These are phyloP conservation scores for Irpex sp. DNA, from an alignment of 1,284 basidiomycete species.

Conservation along the genomic window DNA sequence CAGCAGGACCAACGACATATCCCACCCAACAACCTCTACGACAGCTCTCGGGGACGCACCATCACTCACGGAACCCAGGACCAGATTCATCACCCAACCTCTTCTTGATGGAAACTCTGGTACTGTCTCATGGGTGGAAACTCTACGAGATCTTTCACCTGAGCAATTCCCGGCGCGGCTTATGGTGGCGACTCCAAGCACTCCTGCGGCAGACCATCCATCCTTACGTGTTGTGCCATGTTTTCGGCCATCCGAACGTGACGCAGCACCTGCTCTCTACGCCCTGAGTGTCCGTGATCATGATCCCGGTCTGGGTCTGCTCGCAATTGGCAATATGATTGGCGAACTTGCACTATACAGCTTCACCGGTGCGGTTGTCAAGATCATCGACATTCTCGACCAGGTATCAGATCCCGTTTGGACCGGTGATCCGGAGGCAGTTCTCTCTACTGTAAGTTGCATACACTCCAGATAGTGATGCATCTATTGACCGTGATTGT, in stretches of 20 bases:
- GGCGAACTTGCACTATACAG: not conserved
- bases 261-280: not conserved
- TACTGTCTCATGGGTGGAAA: not conserved
- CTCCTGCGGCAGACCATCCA: not conserved
- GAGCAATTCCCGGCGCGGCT: not conserved
- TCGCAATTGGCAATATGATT: not conserved
- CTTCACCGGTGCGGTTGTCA: not conserved
- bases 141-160: not conserved
- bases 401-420: too few relatives aligned
- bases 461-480: too few relatives aligned
- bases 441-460: too few relatives aligned
- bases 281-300: not conserved
- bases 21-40: too few relatives aligned
- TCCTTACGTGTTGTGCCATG: not conserved
- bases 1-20: too few relatives aligned
- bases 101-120: not conserved
- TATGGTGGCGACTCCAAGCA: not conserved
- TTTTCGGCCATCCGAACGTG: not conserved
- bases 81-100: not conserved
- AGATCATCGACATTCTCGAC: too few relatives aligned
- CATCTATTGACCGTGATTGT: too few relatives aligned
- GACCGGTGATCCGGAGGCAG: too few relatives aligned
- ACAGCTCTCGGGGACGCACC: too few relatives aligned
- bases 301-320: not conserved
- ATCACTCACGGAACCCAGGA: too few relatives aligned